A percentile compares a stretch with the other conserved stretches of the same genome.
Evolutionary conservation across 1,284 basidiomycete species (phyloP).

Genomic region (Pseudozyma sp.): DNA sequence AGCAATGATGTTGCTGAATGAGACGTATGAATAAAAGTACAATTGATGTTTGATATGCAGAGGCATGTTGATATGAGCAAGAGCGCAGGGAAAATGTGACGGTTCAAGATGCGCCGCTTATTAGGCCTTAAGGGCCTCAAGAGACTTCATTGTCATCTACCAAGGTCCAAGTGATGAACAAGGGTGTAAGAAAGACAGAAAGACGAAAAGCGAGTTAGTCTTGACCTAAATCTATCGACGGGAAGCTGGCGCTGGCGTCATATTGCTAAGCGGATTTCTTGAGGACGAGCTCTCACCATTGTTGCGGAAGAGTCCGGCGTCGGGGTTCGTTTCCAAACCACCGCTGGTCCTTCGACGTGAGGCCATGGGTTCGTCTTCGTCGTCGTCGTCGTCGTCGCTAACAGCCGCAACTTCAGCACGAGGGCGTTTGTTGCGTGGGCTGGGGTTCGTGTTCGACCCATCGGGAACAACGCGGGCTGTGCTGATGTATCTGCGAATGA

Average conservation of each 20-base stretch:
- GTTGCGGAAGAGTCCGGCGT: conserved; percentile 27
- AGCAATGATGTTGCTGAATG: too few species aligned
- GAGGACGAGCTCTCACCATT: conserved; percentile 3
- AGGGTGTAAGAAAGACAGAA: too few species aligned
- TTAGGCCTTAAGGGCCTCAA: neutral
- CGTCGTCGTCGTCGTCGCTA: conserved; percentile 12
- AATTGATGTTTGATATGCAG: too few species aligned
- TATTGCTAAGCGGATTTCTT: conserved; percentile 29
- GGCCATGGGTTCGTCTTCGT: conserved; percentile 20
- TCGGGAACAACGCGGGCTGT: conserved; percentile 8
- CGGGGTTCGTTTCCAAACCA: conserved; percentile 27
- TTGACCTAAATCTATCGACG: neutral
- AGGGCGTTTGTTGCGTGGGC: conserved; percentile 14
- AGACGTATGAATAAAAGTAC: too few species aligned
- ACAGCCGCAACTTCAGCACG: conserved; percentile 1
- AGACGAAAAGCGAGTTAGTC: neutral
- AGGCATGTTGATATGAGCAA: too few species aligned
- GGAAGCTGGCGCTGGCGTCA: conserved; percentile 14
- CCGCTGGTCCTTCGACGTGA: conserved; percentile 9
- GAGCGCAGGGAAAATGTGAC: neutral
- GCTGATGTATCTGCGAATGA: conserved; percentile 41
- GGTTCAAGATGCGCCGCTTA: too few species aligned
- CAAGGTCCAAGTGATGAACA: too few species aligned
- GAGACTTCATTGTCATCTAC: neutral
- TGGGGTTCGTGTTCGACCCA: neutral